Percentiles rank a stretch among this genome's conserved stretches.
phyloP scores from a whole-genome alignment of 768 basidiomycete species.

The Tricholoma flavovirens region DNA sequence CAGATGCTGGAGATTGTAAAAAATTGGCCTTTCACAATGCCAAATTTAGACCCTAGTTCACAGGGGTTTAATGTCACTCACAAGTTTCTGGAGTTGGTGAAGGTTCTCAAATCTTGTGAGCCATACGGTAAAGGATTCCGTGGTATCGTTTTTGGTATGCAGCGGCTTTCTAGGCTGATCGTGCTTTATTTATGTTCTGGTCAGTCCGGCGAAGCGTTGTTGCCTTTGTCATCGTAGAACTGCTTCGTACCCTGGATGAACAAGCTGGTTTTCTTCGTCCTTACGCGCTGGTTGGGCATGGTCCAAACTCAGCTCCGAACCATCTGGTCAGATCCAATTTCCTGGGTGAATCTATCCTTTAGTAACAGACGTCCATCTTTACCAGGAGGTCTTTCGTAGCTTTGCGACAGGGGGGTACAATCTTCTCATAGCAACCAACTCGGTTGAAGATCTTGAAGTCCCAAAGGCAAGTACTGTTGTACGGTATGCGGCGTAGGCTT shows the following conservation, averaged over 20 bases:
- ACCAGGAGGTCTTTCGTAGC: conserved; percentile 44
- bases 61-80: conserved; percentile 61
- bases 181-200: conserved; percentile 7
- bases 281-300: conserved; percentile 37
- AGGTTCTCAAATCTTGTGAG: conserved; percentile 51
- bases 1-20: conserved; percentile 38
- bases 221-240: conserved; percentile 53
- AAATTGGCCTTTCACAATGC: conserved; percentile 60
- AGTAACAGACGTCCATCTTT: conserved; percentile 1
- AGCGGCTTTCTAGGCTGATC: neutral
- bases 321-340: conserved; percentile 18
- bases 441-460: conserved; percentile 54
- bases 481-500: conserved; percentile 35
- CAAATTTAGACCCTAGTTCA: conserved; percentile 53
- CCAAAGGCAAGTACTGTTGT: conserved; percentile 55
- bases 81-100: conserved; percentile 57
- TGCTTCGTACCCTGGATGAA: conserved; percentile 50
- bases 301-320: conserved; percentile 23
- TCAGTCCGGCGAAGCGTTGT: conserved; percentile 49
- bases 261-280: conserved; percentile 51
- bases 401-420: conserved; percentile 57
- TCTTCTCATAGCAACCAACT: conserved; percentile 55
- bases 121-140: conserved; percentile 54
- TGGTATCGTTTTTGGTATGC: conserved; percentile 59
- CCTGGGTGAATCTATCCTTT: neutral